Conservation (phyloP, 768 basidiomycete species). For the Candolleomyces aberdarensis region DNA sequence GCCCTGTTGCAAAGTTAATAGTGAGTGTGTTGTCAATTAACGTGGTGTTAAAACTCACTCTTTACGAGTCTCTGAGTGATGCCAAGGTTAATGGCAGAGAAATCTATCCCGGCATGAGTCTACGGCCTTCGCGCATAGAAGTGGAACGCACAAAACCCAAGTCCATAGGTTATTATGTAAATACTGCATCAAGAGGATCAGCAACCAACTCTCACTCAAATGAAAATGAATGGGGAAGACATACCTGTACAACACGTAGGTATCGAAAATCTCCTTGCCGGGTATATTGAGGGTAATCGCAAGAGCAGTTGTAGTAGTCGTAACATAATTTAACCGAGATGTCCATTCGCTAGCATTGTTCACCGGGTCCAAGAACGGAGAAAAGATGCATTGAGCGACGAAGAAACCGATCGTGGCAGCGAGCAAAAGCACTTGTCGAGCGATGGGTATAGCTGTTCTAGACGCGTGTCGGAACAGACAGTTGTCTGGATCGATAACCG, state of each 20-base stretch:
- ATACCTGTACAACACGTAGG: slow-evolving; percentile 63
- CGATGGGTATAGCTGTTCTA: slow-evolving; percentile 47
- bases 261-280: slow-evolving; percentile 51
- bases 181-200: slow-evolving; percentile 25
- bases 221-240: slow-evolving; percentile 18
- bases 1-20: slow-evolving; percentile 30
- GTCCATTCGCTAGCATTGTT: slow-evolving; percentile 77
- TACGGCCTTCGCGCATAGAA: background rate
- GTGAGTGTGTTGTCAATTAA: background rate
- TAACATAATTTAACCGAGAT: slow-evolving; percentile 66
- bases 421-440: slow-evolving; percentile 62
- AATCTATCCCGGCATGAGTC: slow-evolving; percentile 44
- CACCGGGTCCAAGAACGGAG: slow-evolving; percentile 67
- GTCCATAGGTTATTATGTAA: slow-evolving; percentile 60
- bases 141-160: slow-evolving; percentile 69
- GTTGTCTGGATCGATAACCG: slow-evolving; percentile 67
- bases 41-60: slow-evolving; percentile 34
- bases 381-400: slow-evolving; percentile 52
- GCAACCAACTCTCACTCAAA: background rate
- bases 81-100: slow-evolving; percentile 52
- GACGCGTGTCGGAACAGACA: slow-evolving; percentile 63
- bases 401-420: slow-evolving; percentile 58
- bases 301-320: slow-evolving; percentile 62
- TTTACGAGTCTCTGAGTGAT: slow-evolving; percentile 57
- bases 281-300: slow-evolving; percentile 58